Base-by-base conservation (phyloP, 805 yeast genomes). In the Ogataea salicorniae region DNA sequence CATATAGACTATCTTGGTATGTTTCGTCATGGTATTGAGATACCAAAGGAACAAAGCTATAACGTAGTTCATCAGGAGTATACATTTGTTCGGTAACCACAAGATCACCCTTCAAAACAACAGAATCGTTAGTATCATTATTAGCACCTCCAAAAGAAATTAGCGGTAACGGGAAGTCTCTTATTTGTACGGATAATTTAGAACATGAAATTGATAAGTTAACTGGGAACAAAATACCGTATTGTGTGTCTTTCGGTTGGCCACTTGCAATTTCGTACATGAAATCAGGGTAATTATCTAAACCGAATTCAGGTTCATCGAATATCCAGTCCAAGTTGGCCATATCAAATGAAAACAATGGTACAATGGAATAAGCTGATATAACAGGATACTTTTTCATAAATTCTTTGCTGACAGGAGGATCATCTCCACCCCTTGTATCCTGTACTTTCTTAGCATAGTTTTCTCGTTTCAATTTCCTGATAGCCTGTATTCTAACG, bases 51-150 rank as follows among this genome's bases (percentile, higher is more conserved):
- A 83, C 80, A 60, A 80, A 81, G 40, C 62, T 64, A 53, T 60
- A 65, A 43, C 69, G 49, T 16, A 65, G 39, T 49, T 65, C 69
- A 17, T 64, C 65, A 1, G 82, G 81, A 3, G 79, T 81, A 61
- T 73, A 80, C 64, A 80, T 68, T 50, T 74, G 77, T 51, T 83
- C 90, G 42, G 81, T 81, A 47, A 83, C 68, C 1, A 79, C 79
- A 31, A 82, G 38, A 56, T 81, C 81, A 29, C 80, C 80, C 4
- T 55, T 47, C 14, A 76, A 61, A 11, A 51, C 48, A 8, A 65
- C 64, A 15, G 73, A 58, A 23, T 62, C 58, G 0, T 70, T 66
- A 1, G 29, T 23, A 41, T 63, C 68, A 14, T 71, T 66, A 0
- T 88, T 88, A 22, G 50, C 58, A 18, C 67, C 69, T 26, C 67